Percentiles rank a stretch among this genome's conserved stretches.
These are phyloP conservation scores for Stipa capillata DNA, from an alignment of 176 grass and related monocot species.

Conservation along the genomic window DNA sequence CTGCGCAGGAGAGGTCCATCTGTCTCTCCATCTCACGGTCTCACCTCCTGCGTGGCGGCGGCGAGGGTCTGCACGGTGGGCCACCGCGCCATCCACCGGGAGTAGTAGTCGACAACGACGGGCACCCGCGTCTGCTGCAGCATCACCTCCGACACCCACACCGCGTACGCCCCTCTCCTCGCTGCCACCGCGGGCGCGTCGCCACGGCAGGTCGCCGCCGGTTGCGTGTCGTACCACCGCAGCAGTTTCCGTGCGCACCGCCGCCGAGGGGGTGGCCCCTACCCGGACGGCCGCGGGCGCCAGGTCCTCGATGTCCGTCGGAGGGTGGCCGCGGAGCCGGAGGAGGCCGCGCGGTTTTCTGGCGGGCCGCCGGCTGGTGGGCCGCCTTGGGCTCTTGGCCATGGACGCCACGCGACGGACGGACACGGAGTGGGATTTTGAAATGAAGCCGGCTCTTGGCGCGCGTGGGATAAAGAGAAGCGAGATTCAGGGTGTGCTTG, in stretches of 20 bases:
- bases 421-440: not conserved
- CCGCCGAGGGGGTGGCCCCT: slow-evolving; percentile 7
- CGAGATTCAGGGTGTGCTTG: too few species aligned
- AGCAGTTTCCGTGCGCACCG: slow-evolving; percentile 48
- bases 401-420: not conserved
- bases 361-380: not conserved
- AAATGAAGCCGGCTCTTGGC: too few species aligned
- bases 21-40: not conserved
- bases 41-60: slow-evolving; percentile 82
- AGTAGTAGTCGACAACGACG: slow-evolving; percentile 76
- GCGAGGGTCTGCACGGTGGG: slow-evolving; percentile 74
- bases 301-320: slow-evolving; percentile 44
- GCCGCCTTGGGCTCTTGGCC: slow-evolving; percentile 16
- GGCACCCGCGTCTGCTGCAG: slow-evolving; percentile 93
- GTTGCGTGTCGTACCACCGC: slow-evolving; percentile 66
- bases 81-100: slow-evolving; percentile 87
- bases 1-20: not conserved
- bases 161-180: slow-evolving; percentile 72
- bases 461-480: too few species aligned
- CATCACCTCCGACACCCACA: slow-evolving; percentile 98
- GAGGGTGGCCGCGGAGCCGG: not conserved
- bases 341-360: not conserved
- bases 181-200: not conserved
- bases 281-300: slow-evolving; percentile 1
- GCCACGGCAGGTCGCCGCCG: slow-evolving; percentile 76